Base-by-base conservation (phyloP, 129 eudicot species). In the Smallanthus sonchifolius region DNA sequence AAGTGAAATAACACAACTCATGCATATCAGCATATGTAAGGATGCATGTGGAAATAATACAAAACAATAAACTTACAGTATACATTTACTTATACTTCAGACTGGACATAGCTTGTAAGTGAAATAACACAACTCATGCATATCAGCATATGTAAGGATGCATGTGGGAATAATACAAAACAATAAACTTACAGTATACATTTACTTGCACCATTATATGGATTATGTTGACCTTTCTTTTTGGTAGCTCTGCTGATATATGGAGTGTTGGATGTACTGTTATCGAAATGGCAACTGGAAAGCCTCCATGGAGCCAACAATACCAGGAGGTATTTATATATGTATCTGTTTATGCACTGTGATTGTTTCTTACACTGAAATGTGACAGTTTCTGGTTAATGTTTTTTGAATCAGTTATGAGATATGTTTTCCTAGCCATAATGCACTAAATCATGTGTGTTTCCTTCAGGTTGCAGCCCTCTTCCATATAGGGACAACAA, bases 301-400 rank as follows among this genome's bases (percentile, higher is more conserved):
- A 91, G 79, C 94, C 99, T 85, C 99, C 99, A 72, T 94, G 99
- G 98, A 91, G 97, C 86, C 91, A 94, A 81, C 97, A 92, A 81
- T 91, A 88, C 82, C 97, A 88, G 75, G 98, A 91, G 99, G 99
- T 88, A 62, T 69, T 16, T 35, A 55, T 32, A 16, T 40, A 7
- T 47, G 8, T 9, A 10, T 60, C 19, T 38, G 42, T 75, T 48
- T 61, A 48, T 68, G 60, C 49, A 32, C 54, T 20, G 17, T 51
- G 39, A 67, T 9, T 35, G 70, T 51, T 44, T 28, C 43, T 55
- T 59, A 57, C 67, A 62, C 63, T 30, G 8, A n/a, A 15, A 28
- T 42, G 67, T 61, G 35, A 68, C 28, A 54, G 17, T 61, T 69
- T 16, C 36, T 73, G 62, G 40, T 73, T 73, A 38, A 36, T 28